Conservation (phyloP, 768 basidiomycete species). For the Hortiboletus campestris region DNA sequence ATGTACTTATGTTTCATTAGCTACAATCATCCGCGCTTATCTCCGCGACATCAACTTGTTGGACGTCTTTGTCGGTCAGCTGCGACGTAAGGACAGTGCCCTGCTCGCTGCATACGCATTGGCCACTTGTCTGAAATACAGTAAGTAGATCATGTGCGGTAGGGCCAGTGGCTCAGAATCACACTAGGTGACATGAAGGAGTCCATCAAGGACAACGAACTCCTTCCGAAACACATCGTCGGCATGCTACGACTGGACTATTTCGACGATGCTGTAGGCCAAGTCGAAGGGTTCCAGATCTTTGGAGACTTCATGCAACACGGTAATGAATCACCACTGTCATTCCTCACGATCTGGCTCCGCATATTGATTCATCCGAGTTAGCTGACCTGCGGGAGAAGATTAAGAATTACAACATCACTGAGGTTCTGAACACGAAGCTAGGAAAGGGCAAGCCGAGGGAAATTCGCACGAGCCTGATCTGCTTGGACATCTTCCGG, state of each 20-base stretch:
- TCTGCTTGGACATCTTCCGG: slow-evolving; percentile 24
- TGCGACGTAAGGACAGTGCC: slow-evolving; percentile 14
- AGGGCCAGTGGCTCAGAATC: neutral
- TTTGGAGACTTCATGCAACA: slow-evolving; percentile 21
- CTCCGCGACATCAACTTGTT: slow-evolving; percentile 9
- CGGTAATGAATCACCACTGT: slow-evolving; percentile 4
- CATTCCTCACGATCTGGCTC: neutral
- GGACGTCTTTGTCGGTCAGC: slow-evolving; percentile 14
- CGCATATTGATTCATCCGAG: neutral
- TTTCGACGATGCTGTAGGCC: slow-evolving; percentile 26
- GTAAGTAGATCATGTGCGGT: slow-evolving; percentile 4
- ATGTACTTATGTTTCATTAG: slow-evolving; percentile 7
- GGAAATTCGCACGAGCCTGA: slow-evolving; percentile 22
- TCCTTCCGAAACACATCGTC: slow-evolving; percentile 17
- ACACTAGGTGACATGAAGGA: slow-evolving; percentile 15
- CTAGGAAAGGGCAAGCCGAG: slow-evolving; percentile 10
- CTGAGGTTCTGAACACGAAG: slow-evolving; percentile 16
- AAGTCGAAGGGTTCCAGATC: slow-evolving; percentile 24
- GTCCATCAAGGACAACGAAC: slow-evolving; percentile 2
- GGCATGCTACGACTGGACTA: slow-evolving; percentile 24
- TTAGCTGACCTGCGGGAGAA: slow-evolving; percentile 15
- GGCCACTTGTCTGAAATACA: slow-evolving; percentile 10
- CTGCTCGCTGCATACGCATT: slow-evolving; percentile 26
- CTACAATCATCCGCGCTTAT: neutral
- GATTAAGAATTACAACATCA: slow-evolving; percentile 15